Evolutionary conservation across 2,329 filamentous ascomycete genomes (phyloP).

Genomic region (Didymella pinodella): DNA sequence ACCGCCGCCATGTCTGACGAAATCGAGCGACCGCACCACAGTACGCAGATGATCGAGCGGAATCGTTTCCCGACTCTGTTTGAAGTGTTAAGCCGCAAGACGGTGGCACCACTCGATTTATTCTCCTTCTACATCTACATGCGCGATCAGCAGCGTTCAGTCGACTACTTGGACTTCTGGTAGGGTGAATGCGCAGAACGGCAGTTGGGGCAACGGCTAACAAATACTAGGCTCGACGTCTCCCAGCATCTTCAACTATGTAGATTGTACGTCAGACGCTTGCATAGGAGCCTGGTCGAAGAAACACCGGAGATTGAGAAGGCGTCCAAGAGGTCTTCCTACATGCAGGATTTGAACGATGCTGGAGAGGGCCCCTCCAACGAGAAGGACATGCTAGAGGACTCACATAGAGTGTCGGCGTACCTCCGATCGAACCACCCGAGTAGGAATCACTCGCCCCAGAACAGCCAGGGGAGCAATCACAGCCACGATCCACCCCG

Average conservation of each 20-base stretch:
- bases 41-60: slow-evolving; percentile 55
- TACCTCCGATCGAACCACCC: slow-evolving; percentile 73
- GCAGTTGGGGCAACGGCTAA: slow-evolving; percentile 29
- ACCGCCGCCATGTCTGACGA: slow-evolving; percentile 37
- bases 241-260: slow-evolving; percentile 98
- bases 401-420: slow-evolving; percentile 79
- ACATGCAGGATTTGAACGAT: slow-evolving; percentile 64
- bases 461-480: slow-evolving; percentile 60
- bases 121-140: slow-evolving; percentile 99
- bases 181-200: slow-evolving; percentile 56
- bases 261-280: slow-evolving; percentile 94
- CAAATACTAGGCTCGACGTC: slow-evolving; percentile 85
- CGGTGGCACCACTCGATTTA: slow-evolving; percentile 92
- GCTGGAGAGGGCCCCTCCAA: slow-evolving; percentile 68
- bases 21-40: slow-evolving; percentile 24
- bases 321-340: slow-evolving; percentile 84
- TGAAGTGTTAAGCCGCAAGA: slow-evolving; percentile 92
- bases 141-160: slow-evolving; percentile 96
- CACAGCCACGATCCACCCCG: slow-evolving; percentile 61
- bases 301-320: slow-evolving; percentile 91
- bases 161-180: slow-evolving; percentile 99
- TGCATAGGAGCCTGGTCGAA: slow-evolving; percentile 90
- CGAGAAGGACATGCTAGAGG: slow-evolving; percentile 65
- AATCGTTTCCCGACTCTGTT: slow-evolving; percentile 93
- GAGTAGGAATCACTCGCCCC: slow-evolving; percentile 56